These are phyloP conservation scores for Aethionema arabicum DNA, from an alignment of 345 rosid species.

Conservation along the genomic window DNA sequence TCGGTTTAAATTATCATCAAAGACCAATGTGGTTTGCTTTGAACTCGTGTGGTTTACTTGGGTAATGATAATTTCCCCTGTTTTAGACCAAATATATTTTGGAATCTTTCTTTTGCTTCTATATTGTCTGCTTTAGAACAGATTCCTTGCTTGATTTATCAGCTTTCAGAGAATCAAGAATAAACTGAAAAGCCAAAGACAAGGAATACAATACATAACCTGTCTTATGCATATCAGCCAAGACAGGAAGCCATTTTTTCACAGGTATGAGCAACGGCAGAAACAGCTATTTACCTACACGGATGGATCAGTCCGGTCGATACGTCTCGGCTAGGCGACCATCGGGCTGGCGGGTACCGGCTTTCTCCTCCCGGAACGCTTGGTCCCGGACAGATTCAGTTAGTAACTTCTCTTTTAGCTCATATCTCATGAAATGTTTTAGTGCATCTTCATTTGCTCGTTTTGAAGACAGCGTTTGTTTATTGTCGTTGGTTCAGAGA, in stretches of 20 bases:
- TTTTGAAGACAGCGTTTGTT: no score
- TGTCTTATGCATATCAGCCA: neutral
- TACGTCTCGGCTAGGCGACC: conserved; percentile 16
- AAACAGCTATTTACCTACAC: conserved; percentile 17
- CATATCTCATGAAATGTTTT: neutral
- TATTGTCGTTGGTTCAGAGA: no score
- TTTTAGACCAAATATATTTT: conserved; percentile 12
- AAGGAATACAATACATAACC: conserved; percentile 19
- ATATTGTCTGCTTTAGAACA: conserved; percentile 4
- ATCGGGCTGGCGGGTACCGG: conserved; percentile 34
- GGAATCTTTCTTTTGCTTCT: conserved; percentile 4
- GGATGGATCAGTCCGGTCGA: conserved; percentile 16
- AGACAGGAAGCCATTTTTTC: conserved; percentile 13
- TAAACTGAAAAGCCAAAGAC: conserved; percentile 25
- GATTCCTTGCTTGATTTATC: conserved; percentile 35
- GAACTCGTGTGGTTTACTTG: conserved; percentile 2
- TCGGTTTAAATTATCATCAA: neutral
- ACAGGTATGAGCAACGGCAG: conserved; percentile 32
- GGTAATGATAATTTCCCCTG: conserved; percentile 15
- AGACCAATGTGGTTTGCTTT: no score
- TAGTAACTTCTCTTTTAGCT: neutral
- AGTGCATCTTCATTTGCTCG: no score
- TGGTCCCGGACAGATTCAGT: conserved; percentile 31
- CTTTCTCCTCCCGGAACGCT: conserved; percentile 24
- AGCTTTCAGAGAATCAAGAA: conserved; percentile 29